These are phyloP conservation scores for Groenewaldozyma tartarivorans DNA, from an alignment of 805 yeast species.

Conservation along the genomic window DNA sequence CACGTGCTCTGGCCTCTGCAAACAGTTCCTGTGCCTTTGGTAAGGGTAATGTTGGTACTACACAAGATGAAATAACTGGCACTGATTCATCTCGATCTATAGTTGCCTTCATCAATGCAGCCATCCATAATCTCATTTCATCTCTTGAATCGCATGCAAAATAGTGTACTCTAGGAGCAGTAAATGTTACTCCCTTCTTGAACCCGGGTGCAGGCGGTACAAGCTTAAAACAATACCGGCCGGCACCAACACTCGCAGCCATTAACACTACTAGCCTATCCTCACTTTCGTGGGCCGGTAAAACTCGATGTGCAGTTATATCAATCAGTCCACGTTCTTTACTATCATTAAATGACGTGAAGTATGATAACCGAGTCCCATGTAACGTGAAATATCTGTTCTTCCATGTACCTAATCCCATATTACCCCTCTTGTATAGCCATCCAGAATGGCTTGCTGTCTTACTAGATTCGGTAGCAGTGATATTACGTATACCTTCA, in stretches of 20 bases:
- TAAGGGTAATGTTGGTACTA: slow-evolving; percentile 89
- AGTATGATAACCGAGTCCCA: slow-evolving; percentile 88
- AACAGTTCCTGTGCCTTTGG: slow-evolving; percentile 79
- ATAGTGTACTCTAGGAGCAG: slow-evolving; percentile 91
- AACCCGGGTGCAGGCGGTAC: slow-evolving; percentile 98
- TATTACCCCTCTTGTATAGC: slow-evolving; percentile 89
- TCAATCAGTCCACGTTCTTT: slow-evolving; percentile 90
- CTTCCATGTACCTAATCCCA: slow-evolving; percentile 85
- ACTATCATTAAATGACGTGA: slow-evolving; percentile 64
- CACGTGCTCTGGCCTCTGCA: slow-evolving; percentile 46
- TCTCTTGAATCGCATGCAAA: slow-evolving; percentile 89
- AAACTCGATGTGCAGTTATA: slow-evolving; percentile 86
- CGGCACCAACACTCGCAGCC: slow-evolving; percentile 90
- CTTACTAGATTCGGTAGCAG: slow-evolving; percentile 70
- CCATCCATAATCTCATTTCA: slow-evolving; percentile 93
- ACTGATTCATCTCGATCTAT: slow-evolving; percentile 90
- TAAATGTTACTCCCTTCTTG: slow-evolving; percentile 86
- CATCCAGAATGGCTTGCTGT: slow-evolving; percentile 80
- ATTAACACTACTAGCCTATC: slow-evolving; percentile 78
- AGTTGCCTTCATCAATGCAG: slow-evolving; percentile 89
- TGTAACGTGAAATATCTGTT: slow-evolving; percentile 77
- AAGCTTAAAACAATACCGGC: slow-evolving; percentile 79
- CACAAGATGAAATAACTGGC: slow-evolving; percentile 86
- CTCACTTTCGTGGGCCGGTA: slow-evolving; percentile 68
- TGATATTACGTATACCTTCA: slow-evolving; percentile 73